Evolutionary conservation across 1,284 basidiomycete genomes (phyloP).

Genomic region (Tylopilus orsonianus): DNA sequence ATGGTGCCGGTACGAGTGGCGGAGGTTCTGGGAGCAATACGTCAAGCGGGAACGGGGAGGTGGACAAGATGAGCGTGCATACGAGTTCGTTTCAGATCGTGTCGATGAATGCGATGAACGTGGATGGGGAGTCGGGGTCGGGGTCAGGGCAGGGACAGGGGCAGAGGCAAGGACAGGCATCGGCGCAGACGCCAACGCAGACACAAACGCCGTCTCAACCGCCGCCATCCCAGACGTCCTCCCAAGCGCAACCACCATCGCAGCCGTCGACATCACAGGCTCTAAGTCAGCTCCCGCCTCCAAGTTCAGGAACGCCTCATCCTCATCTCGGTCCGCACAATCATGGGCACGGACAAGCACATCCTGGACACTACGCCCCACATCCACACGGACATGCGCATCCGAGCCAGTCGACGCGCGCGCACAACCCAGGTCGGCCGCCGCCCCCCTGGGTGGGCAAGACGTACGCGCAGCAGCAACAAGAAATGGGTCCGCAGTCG

Average conservation of each 20-base stretch:
- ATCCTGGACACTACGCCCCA: conserved; percentile 13
- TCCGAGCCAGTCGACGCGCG: conserved; percentile 7
- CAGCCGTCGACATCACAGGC: conserved; percentile 13
- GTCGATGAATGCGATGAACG: conserved; percentile 25
- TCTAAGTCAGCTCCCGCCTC: conserved; percentile 4
- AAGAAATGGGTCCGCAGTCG: conserved; percentile 49
- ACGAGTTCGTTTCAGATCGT: conserved; percentile 55
- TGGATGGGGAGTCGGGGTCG: conserved; percentile 20
- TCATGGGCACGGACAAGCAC: conserved; percentile 3
- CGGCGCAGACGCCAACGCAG: conserved; percentile 7
- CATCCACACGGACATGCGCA: conserved; percentile 11
- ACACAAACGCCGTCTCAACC: conserved; percentile 11
- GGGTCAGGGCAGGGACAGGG: conserved; percentile 9
- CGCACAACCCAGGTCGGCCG: conserved; percentile 20
- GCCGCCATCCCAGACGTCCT: not conserved
- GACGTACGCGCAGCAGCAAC: conserved; percentile 39
- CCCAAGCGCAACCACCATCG: not conserved
- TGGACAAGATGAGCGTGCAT: conserved; percentile 43
- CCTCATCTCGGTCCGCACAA: conserved; percentile 20
- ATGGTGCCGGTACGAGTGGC: not conserved
- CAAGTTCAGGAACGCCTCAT: conserved; percentile 21
- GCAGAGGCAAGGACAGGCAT: conserved; percentile 4
- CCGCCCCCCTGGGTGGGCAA: conserved; percentile 50
- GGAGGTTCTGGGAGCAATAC: not conserved
- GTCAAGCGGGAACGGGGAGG: conserved; percentile 14